Evolutionary conservation across 2,329 filamentous ascomycete genomes (phyloP).

Genomic region (Penicillium sp.): DNA sequence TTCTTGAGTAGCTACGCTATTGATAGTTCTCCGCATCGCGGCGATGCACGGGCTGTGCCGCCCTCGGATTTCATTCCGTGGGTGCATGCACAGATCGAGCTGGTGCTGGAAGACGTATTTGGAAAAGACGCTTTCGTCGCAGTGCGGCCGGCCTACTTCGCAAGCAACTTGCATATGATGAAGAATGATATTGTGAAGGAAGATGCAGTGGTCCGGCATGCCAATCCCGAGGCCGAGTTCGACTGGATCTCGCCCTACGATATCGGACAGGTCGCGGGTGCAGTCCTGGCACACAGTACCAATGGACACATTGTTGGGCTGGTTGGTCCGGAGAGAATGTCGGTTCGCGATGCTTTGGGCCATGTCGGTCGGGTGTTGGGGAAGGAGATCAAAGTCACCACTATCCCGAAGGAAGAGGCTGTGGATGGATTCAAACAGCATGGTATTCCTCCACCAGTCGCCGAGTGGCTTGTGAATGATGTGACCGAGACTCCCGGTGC

Average conservation of each 20-base stretch:
- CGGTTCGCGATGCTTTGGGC: conserved; percentile 28
- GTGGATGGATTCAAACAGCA: conserved; percentile 11
- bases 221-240: conserved; percentile 30
- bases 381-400: conserved; percentile 31
- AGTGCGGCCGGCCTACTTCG: conserved; percentile 46
- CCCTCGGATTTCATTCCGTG: conserved; percentile 37
- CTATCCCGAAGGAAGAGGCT: conserved; percentile 24
- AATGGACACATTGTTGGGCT: conserved; percentile 35
- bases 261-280: conserved; percentile 47
- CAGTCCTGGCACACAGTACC: conserved; percentile 37
- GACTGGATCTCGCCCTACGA: conserved; percentile 47
- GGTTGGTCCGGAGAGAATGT: conserved; percentile 38
- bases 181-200: conserved; percentile 30
- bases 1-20: conserved; percentile 45
- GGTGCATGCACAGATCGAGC: conserved; percentile 47
- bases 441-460: conserved; percentile 19
- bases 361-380: conserved; percentile 33
- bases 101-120: conserved; percentile 43
- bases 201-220: conserved; percentile 35
- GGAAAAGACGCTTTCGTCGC: conserved; percentile 39
- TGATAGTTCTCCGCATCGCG: no score
- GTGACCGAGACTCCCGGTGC: background rate
- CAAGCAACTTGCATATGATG: conserved; percentile 42
- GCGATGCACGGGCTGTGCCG: background rate
- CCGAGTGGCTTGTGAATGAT: conserved; percentile 8